Percentiles rank a stretch among this genome's conserved stretches.
Evolutionary conservation across 306 rosid genomes (phyloP).

Genomic region (Hippophae gyantsensis): DNA sequence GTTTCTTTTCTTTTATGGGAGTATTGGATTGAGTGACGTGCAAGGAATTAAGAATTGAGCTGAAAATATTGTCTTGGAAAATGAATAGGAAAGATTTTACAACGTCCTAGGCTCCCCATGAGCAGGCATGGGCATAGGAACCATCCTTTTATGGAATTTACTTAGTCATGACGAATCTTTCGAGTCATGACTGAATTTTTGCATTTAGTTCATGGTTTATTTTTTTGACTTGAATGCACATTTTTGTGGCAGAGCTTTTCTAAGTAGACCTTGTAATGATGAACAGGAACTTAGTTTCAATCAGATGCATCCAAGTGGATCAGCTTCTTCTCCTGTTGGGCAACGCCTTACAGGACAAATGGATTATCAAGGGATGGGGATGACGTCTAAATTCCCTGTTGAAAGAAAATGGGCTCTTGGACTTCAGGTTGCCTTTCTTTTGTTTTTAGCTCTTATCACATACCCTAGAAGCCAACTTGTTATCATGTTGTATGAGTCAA

Average conservation of each 20-base stretch:
- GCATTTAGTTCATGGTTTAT: neutral
- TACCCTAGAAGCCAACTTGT: neutral
- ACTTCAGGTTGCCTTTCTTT: slow-evolving; percentile 60
- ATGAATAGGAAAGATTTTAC: no score
- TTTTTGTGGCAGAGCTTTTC: neutral
- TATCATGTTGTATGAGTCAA: neutral
- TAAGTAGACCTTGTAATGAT: slow-evolving; percentile 3
- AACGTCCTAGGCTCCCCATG: no score
- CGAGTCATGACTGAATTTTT: no score
- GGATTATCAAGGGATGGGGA: slow-evolving; percentile 55
- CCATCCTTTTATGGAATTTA: no score
- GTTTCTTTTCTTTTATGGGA: no score
- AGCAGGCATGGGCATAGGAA: no score
- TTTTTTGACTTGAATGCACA: no score
- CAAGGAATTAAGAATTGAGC: no score
- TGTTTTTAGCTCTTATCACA: neutral
- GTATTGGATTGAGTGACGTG: no score
- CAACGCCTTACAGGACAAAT: slow-evolving; percentile 58
- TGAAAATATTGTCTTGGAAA: no score
- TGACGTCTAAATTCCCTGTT: slow-evolving; percentile 56
- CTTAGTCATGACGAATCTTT: no score
- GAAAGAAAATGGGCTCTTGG: slow-evolving; percentile 99
- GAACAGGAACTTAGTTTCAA: slow-evolving; percentile 56
- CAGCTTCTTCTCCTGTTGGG: slow-evolving; percentile 52
- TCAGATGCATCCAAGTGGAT: slow-evolving; percentile 38